Percentiles rank a stretch among this genome's conserved stretches.
phyloP scores from a whole-genome alignment of 169 alveolate species.

The Eimeria praecox region DNA sequence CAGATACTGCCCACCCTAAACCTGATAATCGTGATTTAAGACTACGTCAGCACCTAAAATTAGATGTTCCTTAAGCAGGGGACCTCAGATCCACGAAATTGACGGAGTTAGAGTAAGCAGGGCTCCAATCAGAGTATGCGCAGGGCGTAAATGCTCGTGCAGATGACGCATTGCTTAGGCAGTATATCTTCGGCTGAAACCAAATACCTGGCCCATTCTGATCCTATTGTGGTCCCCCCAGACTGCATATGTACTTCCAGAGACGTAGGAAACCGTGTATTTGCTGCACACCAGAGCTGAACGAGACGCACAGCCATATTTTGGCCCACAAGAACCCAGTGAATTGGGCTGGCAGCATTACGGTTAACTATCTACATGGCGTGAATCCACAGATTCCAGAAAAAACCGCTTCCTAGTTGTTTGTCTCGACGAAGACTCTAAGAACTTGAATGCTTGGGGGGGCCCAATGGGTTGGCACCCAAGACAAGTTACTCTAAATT shows the following conservation, averaged over 20 bases:
- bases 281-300: neutral
- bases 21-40: neutral
- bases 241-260: neutral
- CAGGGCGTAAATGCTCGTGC: neutral
- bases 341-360: neutral
- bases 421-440: conserved; percentile 13
- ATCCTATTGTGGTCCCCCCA: neutral
- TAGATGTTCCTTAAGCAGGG: neutral
- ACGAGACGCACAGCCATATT: neutral
- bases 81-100: neutral
- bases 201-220: neutral
- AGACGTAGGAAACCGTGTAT: neutral
- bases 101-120: neutral
- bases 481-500: neutral
- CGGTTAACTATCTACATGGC: neutral
- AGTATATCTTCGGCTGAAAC: neutral
- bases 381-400: neutral
- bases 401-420: neutral
- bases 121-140: neutral
- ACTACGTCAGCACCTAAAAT: neutral
- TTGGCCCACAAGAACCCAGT: neutral
- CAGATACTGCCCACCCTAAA: neutral
- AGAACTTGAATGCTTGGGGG: neutral
- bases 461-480: neutral
- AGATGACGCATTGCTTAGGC: neutral